Percentiles rank a stretch among this genome's conserved stretches.
Conservation (phyloP, 805 yeast species). For the Lachancea cidri region DNA sequence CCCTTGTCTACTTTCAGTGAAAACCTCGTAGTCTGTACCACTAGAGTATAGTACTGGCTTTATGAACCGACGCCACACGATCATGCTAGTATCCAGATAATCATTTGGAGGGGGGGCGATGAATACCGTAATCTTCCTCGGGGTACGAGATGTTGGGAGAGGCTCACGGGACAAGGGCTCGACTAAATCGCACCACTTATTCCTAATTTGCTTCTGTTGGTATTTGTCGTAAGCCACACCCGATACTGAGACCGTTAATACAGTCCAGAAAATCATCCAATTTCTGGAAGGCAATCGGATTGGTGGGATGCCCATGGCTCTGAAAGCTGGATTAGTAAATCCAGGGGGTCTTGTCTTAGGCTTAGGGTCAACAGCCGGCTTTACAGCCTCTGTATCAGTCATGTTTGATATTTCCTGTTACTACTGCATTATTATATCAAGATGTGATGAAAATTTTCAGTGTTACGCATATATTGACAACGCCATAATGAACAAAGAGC, state of each 20-base stretch:
- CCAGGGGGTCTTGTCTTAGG: slow-evolving; percentile 7
- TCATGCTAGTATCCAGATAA: slow-evolving; percentile 66
- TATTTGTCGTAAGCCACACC: slow-evolving; percentile 74
- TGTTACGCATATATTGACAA: too few species aligned
- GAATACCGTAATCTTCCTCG: slow-evolving; percentile 75
- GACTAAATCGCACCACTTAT: slow-evolving; percentile 59
- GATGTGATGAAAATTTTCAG: too few species aligned
- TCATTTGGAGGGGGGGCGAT: slow-evolving; percentile 98
- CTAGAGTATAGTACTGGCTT: slow-evolving; percentile 84
- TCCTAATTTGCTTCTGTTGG: slow-evolving; percentile 61
- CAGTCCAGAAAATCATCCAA: slow-evolving; percentile 86
- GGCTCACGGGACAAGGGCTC: slow-evolving; percentile 46
- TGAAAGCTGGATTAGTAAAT: slow-evolving; percentile 63
- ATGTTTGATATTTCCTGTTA: too few species aligned
- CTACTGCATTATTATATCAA: too few species aligned
- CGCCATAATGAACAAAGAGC: too few species aligned
- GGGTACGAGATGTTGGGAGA: slow-evolving; percentile 44
- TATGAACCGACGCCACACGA: slow-evolving; percentile 68
- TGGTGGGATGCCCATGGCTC: slow-evolving; percentile 78
- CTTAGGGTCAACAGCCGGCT: not conserved
- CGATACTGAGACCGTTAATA: slow-evolving; percentile 62
- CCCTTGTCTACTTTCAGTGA: slow-evolving; percentile 81
- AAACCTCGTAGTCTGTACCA: slow-evolving; percentile 77
- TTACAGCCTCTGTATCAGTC: slow-evolving; percentile 2
- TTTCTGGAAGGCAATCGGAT: slow-evolving; percentile 81